Base-by-base conservation (phyloP, 768 basidiomycete genomes). In the Russula sp. region DNA sequence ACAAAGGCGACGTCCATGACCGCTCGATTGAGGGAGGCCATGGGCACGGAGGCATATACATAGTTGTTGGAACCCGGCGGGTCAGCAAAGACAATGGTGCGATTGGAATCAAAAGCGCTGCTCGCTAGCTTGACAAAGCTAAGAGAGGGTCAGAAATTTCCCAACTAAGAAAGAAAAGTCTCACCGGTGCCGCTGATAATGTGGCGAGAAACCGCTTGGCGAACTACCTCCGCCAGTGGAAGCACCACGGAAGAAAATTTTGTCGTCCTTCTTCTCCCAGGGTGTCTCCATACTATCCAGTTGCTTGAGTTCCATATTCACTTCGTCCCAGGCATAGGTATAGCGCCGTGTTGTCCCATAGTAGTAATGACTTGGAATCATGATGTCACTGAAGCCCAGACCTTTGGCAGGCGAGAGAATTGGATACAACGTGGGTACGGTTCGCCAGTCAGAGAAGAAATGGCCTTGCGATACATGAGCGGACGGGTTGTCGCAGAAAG, bases 381-480 rank as follows among this genome's bases (percentile, higher is more conserved):
- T 79, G 66, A 99, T 90, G 70, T 98, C 97, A 65, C 84, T 75
- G 71, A 88, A 98, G 0, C 97, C 93, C 43, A 77, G 77, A 0
- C 88, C 86, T 69, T 89, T 93, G 0, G 93, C 90, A 2, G 96
- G 94, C 2, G 93, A 94, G 74, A 99, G 90, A 34, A 99, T 83
- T 7, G 97, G 97, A 73, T 91, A 95, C n/a, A 96, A 78, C 1
- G 83, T 83, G 11, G 89, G 83, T 60, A 98, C 86, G 0, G 88
- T 89, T 22, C 95, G 79, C 90, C 93, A 97, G 73, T 99, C 96
- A 18, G 91, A 92, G 81, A 97, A 98, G 74, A 97, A 98, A 73
- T 93, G 94, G 11, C 95, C 94, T 70, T 98, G 97, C 34, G 81
- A 80, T 69, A 89, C 86, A 66, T 88, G 93, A 20, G 88, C 86